Evolutionary conservation across 2,329 filamentous ascomycete species (phyloP), one percentile per base, ranked within the genome.

Genomic region (Stemphylium lycopersici): DNA sequence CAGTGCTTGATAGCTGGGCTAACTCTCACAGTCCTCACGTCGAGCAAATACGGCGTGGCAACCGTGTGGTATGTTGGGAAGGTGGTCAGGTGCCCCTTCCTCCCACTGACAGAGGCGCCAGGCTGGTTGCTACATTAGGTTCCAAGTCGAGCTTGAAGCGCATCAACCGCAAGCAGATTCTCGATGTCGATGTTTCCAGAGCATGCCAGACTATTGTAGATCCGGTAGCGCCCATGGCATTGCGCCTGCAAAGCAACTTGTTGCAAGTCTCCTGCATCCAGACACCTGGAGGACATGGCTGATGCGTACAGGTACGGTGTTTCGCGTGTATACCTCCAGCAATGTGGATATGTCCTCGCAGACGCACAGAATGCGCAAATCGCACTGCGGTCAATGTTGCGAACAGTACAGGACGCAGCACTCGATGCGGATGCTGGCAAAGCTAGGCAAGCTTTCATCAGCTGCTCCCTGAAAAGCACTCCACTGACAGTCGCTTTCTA

Each of bases 101-200:
- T 15, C 36, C 8, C n/a, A 36, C 67, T 77, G 47, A 74, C 59
- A 60, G 18, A 33, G 50, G 33, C 37, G 46, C 36, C 59, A 97
- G 93, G 93, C 86, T 97, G 37, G 88, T 96, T 37, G 95, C 95
- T 37, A 99, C 93, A 0, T 84, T 96, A 2, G 92, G 92, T 15
- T 82, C 85, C 4, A 90, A 87, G 61, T 89, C 87, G 0, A 83
- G 78, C 47, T 81, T 88, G 33, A 89, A 86, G 65, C 91, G 87
- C 66, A 80, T 99, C 65, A 90, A 88, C 6, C 86, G 90, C 43
- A 96, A 95, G 73, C 89, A 90, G 7, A 96, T 99, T 55, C 86
- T 93, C 55, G 87, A 91, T 13, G 95, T 99, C 62, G 84, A 98
- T 67, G 87, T 99, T 22, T 83, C 86, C 32, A 92, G 90, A 69